A percentile compares a stretch with the other conserved stretches of the same genome.
Evolutionary conservation across 176 grass and related monocot genomes (phyloP).

Genomic region (Juncus effusus): DNA sequence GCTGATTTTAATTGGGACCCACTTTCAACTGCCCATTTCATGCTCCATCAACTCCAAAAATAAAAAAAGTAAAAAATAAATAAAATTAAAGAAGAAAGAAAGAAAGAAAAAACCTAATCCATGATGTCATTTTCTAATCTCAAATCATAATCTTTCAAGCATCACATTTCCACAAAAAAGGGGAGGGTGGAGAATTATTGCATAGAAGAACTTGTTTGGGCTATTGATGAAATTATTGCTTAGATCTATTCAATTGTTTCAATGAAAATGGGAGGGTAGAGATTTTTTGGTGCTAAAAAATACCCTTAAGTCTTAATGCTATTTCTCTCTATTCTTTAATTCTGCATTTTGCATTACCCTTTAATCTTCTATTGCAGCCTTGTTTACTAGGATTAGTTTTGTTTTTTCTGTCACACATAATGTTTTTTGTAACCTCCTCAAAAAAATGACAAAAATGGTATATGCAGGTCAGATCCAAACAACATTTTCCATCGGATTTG

Average conservation of each 20-base stretch:
- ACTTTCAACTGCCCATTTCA: slow-evolving; percentile 24
- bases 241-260: background rate
- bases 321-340: no score
- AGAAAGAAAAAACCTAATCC: slow-evolving; percentile 2
- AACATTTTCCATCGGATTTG: background rate
- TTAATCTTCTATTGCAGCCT: no score
- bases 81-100: no score
- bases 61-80: no score
- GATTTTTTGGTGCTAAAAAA: background rate
- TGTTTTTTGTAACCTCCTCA: no score
- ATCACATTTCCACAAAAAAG: slow-evolving; percentile 11
- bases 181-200: no score
- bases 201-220: background rate
- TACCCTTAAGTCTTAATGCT: background rate
- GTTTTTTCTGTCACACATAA: no score
- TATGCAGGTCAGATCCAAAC: background rate
- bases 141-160: slow-evolving; percentile 20
- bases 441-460: background rate
- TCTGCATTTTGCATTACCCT: no score
- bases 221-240: background rate
- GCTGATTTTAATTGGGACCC: slow-evolving; percentile 4
- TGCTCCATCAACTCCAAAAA: slow-evolving; percentile 3
- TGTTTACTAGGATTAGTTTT: no score
- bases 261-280: background rate
- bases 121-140: slow-evolving; percentile 31